Evolutionary conservation across 2,329 filamentous ascomycete genomes (phyloP).

Genomic region (Ascochyta lentis): DNA sequence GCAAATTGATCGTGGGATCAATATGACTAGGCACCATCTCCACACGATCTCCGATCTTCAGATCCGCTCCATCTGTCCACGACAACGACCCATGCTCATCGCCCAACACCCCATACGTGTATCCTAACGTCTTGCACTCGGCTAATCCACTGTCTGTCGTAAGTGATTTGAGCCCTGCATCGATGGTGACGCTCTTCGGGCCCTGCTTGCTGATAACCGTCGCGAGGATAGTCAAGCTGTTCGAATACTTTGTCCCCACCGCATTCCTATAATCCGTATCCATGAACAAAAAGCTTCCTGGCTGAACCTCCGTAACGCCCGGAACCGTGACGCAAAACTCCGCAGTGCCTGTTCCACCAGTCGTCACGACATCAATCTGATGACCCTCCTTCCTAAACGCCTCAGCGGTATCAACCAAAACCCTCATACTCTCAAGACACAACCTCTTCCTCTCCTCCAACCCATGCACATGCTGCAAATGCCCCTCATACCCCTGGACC

Average conservation of each 20-base stretch:
- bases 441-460: slow-evolving; percentile 50
- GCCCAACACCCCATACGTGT: slow-evolving; percentile 54
- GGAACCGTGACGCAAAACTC: slow-evolving; percentile 61
- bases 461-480: slow-evolving; percentile 60
- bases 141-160: slow-evolving; percentile 61
- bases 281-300: slow-evolving; percentile 64
- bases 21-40: slow-evolving; percentile 64
- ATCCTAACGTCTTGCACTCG: slow-evolving; percentile 54
- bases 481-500: slow-evolving; percentile 62
- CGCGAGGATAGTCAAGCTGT: slow-evolving; percentile 58
- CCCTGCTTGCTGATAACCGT: slow-evolving; percentile 60
- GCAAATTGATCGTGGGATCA: slow-evolving; percentile 61
- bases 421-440: slow-evolving; percentile 57
- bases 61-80: slow-evolving; percentile 53
- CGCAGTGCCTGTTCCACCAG: slow-evolving; percentile 60
- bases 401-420: slow-evolving; percentile 54
- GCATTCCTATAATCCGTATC: slow-evolving; percentile 64
- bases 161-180: slow-evolving; percentile 59
- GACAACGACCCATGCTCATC: slow-evolving; percentile 59
- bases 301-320: slow-evolving; percentile 62
- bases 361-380: slow-evolving; percentile 59
- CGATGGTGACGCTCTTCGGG: slow-evolving; percentile 55
- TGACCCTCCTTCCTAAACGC: slow-evolving; percentile 52
- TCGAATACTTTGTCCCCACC: slow-evolving; percentile 56
- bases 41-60: slow-evolving; percentile 56